Evolutionary conservation across 2,329 filamentous ascomycete genomes (phyloP), one percentile per base, ranked within the genome.

Genomic region (Ophiostoma sp.): DNA sequence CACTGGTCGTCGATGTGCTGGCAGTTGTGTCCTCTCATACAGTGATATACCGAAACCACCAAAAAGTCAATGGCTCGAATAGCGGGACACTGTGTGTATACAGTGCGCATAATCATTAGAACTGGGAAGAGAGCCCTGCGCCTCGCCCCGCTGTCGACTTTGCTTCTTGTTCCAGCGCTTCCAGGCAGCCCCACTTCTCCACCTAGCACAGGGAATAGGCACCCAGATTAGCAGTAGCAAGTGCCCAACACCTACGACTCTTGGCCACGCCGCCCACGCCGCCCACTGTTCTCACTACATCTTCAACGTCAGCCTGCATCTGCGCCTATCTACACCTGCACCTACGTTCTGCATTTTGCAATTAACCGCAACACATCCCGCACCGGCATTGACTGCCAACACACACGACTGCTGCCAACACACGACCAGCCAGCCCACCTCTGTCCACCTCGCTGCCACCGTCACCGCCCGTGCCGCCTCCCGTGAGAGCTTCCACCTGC

Each of bases 141-240:
- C 35, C 23, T 67, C 36, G 64, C 36, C 64, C 64, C 36, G 64
- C 62, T 67, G 64, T 27, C 52, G n/a, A 27, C n/a, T 27, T 27
- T 57, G 8, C 52, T 23, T 20, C 48, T 23, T 68, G 20, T 65
- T 52, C 52, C 66, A 33, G 67, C 68, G 57, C 57, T 33, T 62
- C 57, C 27, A 62, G 57, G 11, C 52, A n/a, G 57, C 48, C 70
- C 70, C 70, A 71, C 67, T 66, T 68, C 66, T 70, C 69, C 69
- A 62, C 48, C 39, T 33, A 13, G 48, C 52, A 31, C 15, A 64
- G 31, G 57, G 36, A 41, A 57, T 36, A 64, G 31, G 57, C 57
- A 39, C 35, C 68, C 64, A 41, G n/a, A 60, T 60, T 57, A 60
- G 23, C 27, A 48, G 44, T 31, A 31, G 23, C 54, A 60, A 39